Conservation (phyloP, 176 grass and related monocot genomes). For the Alloteropsis semialata region DNA sequence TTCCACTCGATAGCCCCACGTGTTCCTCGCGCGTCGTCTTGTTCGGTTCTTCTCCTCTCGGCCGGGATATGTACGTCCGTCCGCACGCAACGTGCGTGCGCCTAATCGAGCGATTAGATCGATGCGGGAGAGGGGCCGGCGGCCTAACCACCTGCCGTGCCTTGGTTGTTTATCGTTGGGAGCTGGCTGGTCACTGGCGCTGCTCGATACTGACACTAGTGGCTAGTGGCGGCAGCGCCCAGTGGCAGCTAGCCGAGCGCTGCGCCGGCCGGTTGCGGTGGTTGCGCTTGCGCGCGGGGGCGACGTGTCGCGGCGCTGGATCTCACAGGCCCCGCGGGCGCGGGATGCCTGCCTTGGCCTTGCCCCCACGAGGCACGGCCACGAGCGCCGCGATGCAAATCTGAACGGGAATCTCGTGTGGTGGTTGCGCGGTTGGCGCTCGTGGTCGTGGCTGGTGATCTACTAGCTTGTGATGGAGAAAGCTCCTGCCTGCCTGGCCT, state of each 20-base stretch:
- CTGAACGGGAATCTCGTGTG: constrained; percentile 20
- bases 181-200: neutral
- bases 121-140: neutral
- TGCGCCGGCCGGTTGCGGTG: neutral
- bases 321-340: neutral
- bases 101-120: neutral
- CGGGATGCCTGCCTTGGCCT: neutral
- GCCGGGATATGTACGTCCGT: neutral
- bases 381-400: too few relatives aligned
- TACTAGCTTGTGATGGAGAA: neutral
- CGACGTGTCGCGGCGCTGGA: neutral
- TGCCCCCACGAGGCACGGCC: neutral
- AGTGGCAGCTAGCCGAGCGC: neutral
- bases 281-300: constrained; percentile 17
- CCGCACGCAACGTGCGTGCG: neutral
- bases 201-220: too few relatives aligned
- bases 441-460: constrained; percentile 41
- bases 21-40: constrained; percentile 31
- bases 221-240: constrained; percentile 10
- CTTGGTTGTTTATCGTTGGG: constrained; percentile 27
- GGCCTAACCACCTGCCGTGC: constrained; percentile 27
- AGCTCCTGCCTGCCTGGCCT: neutral
- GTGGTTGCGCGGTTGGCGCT: constrained; percentile 43
- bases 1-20: constrained; percentile 24
- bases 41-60: neutral